These are phyloP conservation scores for Euphorbia lathyris DNA, from an alignment of 345 rosid genomes.

Conservation along the genomic window DNA sequence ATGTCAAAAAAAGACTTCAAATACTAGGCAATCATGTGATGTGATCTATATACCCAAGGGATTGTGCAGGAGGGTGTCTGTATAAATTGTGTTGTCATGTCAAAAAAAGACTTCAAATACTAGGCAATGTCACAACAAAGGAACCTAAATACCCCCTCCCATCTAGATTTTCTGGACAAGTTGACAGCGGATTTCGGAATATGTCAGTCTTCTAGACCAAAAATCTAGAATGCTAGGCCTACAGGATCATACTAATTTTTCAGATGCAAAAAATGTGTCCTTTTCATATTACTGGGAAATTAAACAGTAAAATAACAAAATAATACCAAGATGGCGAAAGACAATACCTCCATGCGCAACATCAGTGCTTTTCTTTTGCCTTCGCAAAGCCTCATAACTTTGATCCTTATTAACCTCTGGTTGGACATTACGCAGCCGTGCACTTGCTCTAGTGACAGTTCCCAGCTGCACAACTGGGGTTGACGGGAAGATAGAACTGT, in stretches of 20 bases:
- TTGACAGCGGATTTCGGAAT: not conserved
- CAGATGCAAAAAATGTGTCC: not conserved
- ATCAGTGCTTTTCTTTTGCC: constrained; percentile 70
- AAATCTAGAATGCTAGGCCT: not conserved
- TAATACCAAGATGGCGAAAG: not conserved
- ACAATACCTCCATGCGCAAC: constrained; percentile 51
- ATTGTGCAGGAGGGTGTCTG: too few relatives aligned
- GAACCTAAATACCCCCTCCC: not conserved
- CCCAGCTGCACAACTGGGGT: constrained; percentile 79
- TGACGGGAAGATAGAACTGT: constrained; percentile 53
- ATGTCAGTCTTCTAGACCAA: not conserved
- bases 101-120: too few relatives aligned
- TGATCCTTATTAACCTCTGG: constrained; percentile 74
- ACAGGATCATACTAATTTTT: not conserved
- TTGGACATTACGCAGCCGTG: constrained; percentile 88
- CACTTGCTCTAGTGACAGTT: constrained; percentile 81
- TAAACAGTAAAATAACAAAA: not conserved
- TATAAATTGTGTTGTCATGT: too few relatives aligned
- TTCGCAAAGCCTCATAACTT: constrained; percentile 67
- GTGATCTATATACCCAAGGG: too few relatives aligned
- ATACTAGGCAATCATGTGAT: too few relatives aligned
- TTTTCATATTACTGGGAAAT: not conserved
- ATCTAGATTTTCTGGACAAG: not conserved
- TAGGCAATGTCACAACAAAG: too few relatives aligned
- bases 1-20: too few relatives aligned